A percentile compares a stretch with the other conserved stretches of the same genome.
Evolutionary conservation across 257 asterid species (phyloP).

Genomic region (Fraxinus excelsior): DNA sequence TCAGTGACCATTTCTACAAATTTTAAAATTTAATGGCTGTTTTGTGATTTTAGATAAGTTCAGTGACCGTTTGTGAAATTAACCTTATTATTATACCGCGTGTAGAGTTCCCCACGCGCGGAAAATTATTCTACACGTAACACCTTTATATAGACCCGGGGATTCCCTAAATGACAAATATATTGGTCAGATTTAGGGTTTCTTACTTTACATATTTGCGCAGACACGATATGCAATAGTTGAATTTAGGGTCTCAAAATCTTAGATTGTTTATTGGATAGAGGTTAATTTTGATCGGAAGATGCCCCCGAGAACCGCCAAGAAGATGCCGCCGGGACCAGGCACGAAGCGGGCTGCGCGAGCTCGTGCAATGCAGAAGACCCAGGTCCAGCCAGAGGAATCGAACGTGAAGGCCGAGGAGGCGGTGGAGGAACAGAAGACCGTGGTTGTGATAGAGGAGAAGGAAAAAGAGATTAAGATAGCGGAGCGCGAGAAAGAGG

Average conservation of each 20-base stretch:
- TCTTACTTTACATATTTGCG: not conserved
- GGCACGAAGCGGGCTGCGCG: conserved; percentile 66
- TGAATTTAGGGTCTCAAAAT: no score
- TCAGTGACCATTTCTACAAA: no score
- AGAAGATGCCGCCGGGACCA: conserved; percentile 73
- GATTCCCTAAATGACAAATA: not conserved
- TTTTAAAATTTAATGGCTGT: no score
- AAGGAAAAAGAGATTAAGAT: conserved; percentile 29
- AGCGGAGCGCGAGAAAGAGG: conserved; percentile 30
- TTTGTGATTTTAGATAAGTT: no score
- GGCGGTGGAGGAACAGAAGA: conserved; percentile 27
- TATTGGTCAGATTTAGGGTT: not conserved
- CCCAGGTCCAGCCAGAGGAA: conserved; percentile 32
- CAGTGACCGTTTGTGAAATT: no score
- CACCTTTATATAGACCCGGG: not conserved
- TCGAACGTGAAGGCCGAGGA: conserved; percentile 40
- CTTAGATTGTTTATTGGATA: no score
- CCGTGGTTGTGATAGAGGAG: conserved; percentile 31
- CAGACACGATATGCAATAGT: no score
- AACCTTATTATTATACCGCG: not conserved
- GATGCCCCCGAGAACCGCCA: conserved; percentile 76
- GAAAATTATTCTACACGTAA: not conserved
- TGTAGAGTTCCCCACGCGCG: not conserved
- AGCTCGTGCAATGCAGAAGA: conserved; percentile 39
- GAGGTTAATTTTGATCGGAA: conserved; percentile 1